Conservation (phyloP, 2,329 filamentous ascomycete genomes). For the Aspergillus texensis region DNA sequence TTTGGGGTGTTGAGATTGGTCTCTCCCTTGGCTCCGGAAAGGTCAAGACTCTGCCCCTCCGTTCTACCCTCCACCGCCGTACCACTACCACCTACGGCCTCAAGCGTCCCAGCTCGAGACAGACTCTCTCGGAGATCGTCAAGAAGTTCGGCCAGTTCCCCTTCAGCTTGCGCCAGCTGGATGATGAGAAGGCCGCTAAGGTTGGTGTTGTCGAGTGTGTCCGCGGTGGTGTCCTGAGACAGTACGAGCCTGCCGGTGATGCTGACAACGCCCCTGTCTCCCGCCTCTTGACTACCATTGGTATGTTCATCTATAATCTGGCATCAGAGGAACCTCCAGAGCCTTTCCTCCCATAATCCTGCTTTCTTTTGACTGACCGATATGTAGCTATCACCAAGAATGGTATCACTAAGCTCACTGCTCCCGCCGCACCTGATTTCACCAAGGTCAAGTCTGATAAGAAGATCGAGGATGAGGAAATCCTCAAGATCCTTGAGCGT, state of each 20-base stretch:
- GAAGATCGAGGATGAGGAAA: slow-evolving; percentile 95
- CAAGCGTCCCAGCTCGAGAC: slow-evolving; percentile 90
- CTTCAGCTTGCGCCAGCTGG: slow-evolving; percentile 94
- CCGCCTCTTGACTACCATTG: slow-evolving; percentile 85
- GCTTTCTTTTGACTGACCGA: slow-evolving; percentile 11
- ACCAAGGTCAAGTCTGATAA: slow-evolving; percentile 90
- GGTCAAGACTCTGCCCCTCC: slow-evolving; percentile 86
- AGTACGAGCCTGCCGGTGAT: slow-evolving; percentile 95
- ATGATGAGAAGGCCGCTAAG: slow-evolving; percentile 94
- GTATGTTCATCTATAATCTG: slow-evolving; percentile 59
- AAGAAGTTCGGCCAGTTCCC: slow-evolving; percentile 98
- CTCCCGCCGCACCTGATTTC: slow-evolving; percentile 73
- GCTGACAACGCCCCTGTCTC: slow-evolving; percentile 85
- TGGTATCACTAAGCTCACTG: slow-evolving; percentile 82
- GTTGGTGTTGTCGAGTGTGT: slow-evolving; percentile 97
- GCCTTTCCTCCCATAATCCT: neutral
- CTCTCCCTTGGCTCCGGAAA: slow-evolving; percentile 90
- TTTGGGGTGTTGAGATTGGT: slow-evolving; percentile 97
- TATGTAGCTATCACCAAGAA: slow-evolving; percentile 90
- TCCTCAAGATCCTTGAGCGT: slow-evolving; percentile 90
- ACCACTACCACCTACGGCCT: slow-evolving; percentile 89
- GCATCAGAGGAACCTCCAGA: neutral
- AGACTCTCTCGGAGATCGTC: slow-evolving; percentile 89
- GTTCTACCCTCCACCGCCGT: slow-evolving; percentile 88
- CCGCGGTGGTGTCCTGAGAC: slow-evolving; percentile 84